Percentiles rank a stretch among this genome's conserved stretches.
These are phyloP conservation scores for Pyrus betulifolia DNA, from an alignment of 306 rosid genomes.

Conservation along the genomic window DNA sequence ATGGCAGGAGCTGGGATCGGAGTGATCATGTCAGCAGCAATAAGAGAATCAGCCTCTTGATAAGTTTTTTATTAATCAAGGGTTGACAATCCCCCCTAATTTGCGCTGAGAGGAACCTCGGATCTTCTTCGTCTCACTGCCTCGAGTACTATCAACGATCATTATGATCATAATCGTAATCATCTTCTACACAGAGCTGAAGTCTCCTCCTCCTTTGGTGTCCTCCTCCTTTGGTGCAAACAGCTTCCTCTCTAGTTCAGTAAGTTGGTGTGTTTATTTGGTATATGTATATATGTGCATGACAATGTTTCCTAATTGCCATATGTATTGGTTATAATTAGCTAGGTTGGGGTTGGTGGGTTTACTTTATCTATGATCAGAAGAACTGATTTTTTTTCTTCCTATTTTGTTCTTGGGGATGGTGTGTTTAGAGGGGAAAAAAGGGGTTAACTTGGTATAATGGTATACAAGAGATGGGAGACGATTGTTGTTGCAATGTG, in stretches of 20 bases:
- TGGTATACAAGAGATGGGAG: slow-evolving; percentile 44
- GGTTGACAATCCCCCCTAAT: slow-evolving; percentile 41
- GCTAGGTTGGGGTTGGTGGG: slow-evolving; percentile 27
- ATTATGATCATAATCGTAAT: neutral
- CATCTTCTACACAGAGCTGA: neutral
- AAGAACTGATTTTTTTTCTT: slow-evolving; percentile 19
- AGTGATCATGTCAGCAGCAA: slow-evolving; percentile 98
- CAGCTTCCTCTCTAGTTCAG: slow-evolving; percentile 21
- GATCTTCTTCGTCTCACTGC: slow-evolving; percentile 68
- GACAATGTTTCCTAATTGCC: slow-evolving; percentile 6
- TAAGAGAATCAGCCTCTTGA: slow-evolving; percentile 34
- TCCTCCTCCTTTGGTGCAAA: neutral
- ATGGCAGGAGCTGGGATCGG: slow-evolving; percentile 73
- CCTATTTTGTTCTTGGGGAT: neutral
- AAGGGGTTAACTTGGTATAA: slow-evolving; percentile 30
- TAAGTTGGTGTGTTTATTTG: slow-evolving; percentile 36
- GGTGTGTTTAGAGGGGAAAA: neutral
- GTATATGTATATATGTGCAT: slow-evolving; percentile 34
- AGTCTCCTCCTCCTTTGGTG: neutral
- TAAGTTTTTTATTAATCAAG: slow-evolving; percentile 45
- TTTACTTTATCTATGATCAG: slow-evolving; percentile 10
- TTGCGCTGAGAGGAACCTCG: slow-evolving; percentile 99
- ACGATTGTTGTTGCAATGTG: slow-evolving; percentile 24
- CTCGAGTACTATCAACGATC: neutral
- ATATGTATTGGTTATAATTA: slow-evolving; percentile 22